Evolutionary conservation across 2,329 filamentous ascomycete species (phyloP), one percentile per base, ranked within the genome.

Genomic region (Xylariaceae sp.): DNA sequence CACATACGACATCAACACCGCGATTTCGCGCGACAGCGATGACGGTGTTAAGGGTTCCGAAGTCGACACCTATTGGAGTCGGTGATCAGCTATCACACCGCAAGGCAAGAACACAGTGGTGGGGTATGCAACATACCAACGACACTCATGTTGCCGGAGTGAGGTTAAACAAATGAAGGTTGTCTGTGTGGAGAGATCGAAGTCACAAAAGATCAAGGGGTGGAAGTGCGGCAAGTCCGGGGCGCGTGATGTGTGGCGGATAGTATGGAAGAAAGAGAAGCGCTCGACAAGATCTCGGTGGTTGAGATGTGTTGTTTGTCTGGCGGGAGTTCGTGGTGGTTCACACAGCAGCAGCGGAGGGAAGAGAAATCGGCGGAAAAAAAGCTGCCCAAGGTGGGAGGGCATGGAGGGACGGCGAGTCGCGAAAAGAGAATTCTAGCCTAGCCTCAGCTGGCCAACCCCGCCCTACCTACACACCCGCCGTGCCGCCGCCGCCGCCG

Each of bases 1-100:
- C 64, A 93, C 89, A 65, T 79, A 95, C 89, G 67, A 98, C 93
- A 77, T 98, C 93, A 68, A 98, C 93, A 73, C 93, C 93, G 67
- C 94, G 90, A 72, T 97, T 97, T 68, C 93, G 83, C 65, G 93
- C 93, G 69, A 97, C 91, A 66, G 91, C 91, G 71, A 97, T 87
- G 64, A 95, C 90, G 66, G 91, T 95, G 80, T 94, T 95, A 67
- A 95, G 83, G 56, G 89, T 89, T 74, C 91, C 91, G 73, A 97
- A 85, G 80, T 97, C 91, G 70, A 95, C 81, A 71, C 89, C 89
- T 79, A 35, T 32, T 42, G 32, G 19, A 38, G 41, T 33, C 22
- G 24, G 9, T 16, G 3, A 19, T 52, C 33, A 51, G 44, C 38
- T 32, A 6, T 26, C 22, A 11, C 11, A 26, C 11, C 22, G 6